These are phyloP conservation scores for Gymnopilus dilepis DNA, from an alignment of 768 basidiomycete genomes.

Conservation along the genomic window DNA sequence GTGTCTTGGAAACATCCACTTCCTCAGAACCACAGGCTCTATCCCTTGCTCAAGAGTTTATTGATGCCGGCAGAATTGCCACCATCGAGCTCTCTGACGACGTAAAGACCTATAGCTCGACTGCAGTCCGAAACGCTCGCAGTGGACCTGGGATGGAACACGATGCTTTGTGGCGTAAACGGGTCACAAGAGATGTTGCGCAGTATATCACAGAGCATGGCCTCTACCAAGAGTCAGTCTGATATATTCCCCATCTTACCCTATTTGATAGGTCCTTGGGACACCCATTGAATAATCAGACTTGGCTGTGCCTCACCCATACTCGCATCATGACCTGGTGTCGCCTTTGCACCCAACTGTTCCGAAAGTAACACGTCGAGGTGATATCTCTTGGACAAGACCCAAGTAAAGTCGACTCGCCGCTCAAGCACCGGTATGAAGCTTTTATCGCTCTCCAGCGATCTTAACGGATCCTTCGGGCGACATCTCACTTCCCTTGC, in stretches of 20 bases:
- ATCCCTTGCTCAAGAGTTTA: constrained; percentile 51
- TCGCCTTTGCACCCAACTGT: not conserved
- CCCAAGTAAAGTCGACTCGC: too few species aligned
- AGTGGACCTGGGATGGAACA: constrained; percentile 26
- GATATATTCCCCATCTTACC: constrained; percentile 1
- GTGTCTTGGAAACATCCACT: constrained; percentile 33
- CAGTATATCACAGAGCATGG: constrained; percentile 54
- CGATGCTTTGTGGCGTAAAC: constrained; percentile 44
- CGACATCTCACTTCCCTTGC: too few species aligned
- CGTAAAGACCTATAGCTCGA: constrained; percentile 71
- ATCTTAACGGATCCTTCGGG: too few species aligned
- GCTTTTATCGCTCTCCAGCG: too few species aligned
- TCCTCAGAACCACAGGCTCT: constrained; percentile 19
- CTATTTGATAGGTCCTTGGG: too few species aligned
- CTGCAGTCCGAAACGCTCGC: constrained; percentile 59
- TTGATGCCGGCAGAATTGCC: constrained; percentile 54
- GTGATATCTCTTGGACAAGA: not conserved
- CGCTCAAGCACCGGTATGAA: too few species aligned
- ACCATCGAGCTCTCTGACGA: constrained; percentile 66
- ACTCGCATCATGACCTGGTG: too few species aligned
- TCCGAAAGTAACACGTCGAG: not conserved
- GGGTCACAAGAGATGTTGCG: constrained; percentile 52
- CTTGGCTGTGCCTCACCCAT: not conserved
- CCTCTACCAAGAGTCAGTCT: constrained; percentile 44
- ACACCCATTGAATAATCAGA: not conserved